Base-by-base conservation (phyloP, 768 basidiomycete species). In the button mushroom (Agaricus bisporus) region DNA sequence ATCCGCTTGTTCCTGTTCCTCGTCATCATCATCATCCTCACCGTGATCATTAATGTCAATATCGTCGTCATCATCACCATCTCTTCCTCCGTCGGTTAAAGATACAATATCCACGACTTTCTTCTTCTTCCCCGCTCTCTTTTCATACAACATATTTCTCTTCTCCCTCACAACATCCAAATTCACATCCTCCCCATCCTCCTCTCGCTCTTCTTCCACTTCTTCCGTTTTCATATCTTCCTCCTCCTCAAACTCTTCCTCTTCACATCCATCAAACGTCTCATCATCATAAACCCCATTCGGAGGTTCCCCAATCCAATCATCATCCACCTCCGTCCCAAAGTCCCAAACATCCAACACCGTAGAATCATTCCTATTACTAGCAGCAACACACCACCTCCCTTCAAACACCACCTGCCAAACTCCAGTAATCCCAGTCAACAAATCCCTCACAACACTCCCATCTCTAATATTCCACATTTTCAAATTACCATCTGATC, bases 351-450 rank as follows among this genome's bases (percentile, higher is more conserved):
- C 91, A 62, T 93, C 91, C 50, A 93, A 72, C 54, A 88, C 85
- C 4, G 91, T 92, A 5, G 80, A 68, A 59, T 88, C 81, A 56
- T 80, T 81, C 54, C 86, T 77, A 60, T 93, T 91, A 64, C 89
- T 91, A 28, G 97, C 97, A 7, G 94, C 93, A 42, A 99, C 91
- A 63, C 93, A 91, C 80, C 92, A 92, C 55, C 93, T 75, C 0
- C 93, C 91, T 67, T 95, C 90, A 66, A 95, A 97, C 28, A 92
- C 85, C 41, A 98, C 92, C 69, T 98, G 95, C 95, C 95, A 99
- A 20, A 99, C 97, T 11, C 92, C 94, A 15, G 85, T 88, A 58
- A 98, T 91, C 9, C 91, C 89, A 1, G 88, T 91, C 58, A 98
- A 73, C 58, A 99, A 74, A 65, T 98, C 97, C 32, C 92, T 79